Evolutionary conservation across 371 early-diverging fungal genomes (phyloP), one percentile per base, ranked within the genome.

Genomic region (Actinomortierella ambigua): DNA sequence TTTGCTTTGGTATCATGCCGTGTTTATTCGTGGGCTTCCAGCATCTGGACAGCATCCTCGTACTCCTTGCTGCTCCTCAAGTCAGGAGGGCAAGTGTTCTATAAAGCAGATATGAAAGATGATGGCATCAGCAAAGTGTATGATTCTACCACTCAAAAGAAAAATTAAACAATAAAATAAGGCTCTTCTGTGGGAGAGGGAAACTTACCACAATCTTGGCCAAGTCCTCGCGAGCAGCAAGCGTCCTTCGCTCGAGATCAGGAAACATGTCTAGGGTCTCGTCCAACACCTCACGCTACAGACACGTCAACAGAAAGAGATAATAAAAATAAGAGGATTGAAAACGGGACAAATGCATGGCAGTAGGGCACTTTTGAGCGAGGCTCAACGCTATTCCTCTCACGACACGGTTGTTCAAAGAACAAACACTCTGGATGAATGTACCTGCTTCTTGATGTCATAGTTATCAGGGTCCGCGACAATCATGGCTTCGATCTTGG

Each of bases 391-490:
- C n/a, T n/a, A n/a, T n/a, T n/a, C n/a, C n/a, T n/a, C n/a, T n/a
- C n/a, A n/a, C n/a, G n/a, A n/a, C n/a, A n/a, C n/a, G n/a, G n/a
- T n/a, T n/a, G n/a, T n/a, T n/a, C n/a, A n/a, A n/a, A n/a, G n/a
- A n/a, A n/a, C n/a, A n/a, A n/a, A n/a, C 34, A 34, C 11, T 34
- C 34, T 6, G 24, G 5, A 11, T 8, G 22, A 13, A 9, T 18
- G 4, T 67, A 66, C 73, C 73, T 75, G 75, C 58, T 75, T 63
- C 65, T 68, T 75, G 59, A 75, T 68, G 14, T 68, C 68, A 42
- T 75, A 75, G 18, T 67, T 58, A 13, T 75, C 65, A 3, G 64
- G 61, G 48, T 68, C 65, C 40, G 68, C 58, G 39, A 61, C 75
- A 2, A 68, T 40, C 75, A 75, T 68, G 13, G 4, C 61, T 14